Conservation (phyloP, 768 basidiomycete species). For the Suillus placidus region DNA sequence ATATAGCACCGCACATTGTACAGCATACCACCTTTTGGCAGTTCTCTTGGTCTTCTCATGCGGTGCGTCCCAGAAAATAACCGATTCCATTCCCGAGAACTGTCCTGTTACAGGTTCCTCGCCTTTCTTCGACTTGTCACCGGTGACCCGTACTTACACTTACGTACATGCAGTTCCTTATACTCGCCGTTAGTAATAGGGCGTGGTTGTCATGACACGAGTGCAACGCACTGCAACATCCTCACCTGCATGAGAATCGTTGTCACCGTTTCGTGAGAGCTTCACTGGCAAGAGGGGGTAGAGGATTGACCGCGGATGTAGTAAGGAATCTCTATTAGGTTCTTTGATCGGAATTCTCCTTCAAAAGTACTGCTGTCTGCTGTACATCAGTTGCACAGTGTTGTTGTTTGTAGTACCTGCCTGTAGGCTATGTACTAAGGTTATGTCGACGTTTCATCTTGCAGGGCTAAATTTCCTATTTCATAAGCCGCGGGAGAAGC, state of each 20-base stretch:
- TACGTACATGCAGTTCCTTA: background rate
- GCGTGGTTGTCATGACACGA: background rate
- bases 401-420: background rate
- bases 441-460: background rate
- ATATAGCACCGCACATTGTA: background rate
- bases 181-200: background rate
- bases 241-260: background rate
- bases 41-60: too few species aligned
- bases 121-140: background rate
- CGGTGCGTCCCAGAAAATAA: background rate
- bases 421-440: background rate
- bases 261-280: background rate
- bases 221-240: background rate
- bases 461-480: background rate
- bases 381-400: background rate
- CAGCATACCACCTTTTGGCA: background rate
- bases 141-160: background rate
- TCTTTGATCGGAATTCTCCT: background rate
- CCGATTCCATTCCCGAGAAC: background rate
- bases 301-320: background rate
- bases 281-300: background rate
- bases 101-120: background rate
- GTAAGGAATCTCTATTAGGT: background rate
- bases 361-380: background rate
- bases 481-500: background rate